These are phyloP conservation scores for Periconia sp. DNA, from an alignment of 2,329 filamentous ascomycete species.

Conservation along the genomic window DNA sequence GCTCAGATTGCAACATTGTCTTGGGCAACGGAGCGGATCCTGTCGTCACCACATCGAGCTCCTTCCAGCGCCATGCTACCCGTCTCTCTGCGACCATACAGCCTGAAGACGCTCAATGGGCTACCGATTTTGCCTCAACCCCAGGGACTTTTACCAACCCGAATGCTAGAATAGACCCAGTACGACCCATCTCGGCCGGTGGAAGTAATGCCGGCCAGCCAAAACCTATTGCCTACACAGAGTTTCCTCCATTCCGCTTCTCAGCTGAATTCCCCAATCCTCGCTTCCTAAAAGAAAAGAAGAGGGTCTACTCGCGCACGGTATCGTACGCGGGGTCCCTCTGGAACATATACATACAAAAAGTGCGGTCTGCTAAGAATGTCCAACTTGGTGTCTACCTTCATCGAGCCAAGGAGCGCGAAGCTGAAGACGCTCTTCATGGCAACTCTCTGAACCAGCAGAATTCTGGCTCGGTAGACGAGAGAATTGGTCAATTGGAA, in stretches of 20 bases:
- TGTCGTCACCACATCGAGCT: slow-evolving; percentile 55
- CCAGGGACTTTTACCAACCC: slow-evolving; percentile 48
- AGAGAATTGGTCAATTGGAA: slow-evolving; percentile 61
- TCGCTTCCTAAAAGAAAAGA: slow-evolving; percentile 63
- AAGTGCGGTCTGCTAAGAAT: slow-evolving; percentile 60
- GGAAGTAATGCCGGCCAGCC: slow-evolving; percentile 44
- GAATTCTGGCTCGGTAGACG: slow-evolving; percentile 55
- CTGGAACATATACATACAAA: slow-evolving; percentile 69
- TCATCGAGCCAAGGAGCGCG: slow-evolving; percentile 63
- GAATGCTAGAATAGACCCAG: slow-evolving; percentile 35
- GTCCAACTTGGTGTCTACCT: slow-evolving; percentile 66
- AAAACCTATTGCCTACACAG: slow-evolving; percentile 55
- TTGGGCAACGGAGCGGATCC: slow-evolving; percentile 62
- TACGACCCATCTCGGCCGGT: slow-evolving; percentile 42
- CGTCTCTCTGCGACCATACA: slow-evolving; percentile 59
- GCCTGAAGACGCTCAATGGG: slow-evolving; percentile 62
- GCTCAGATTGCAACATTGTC: slow-evolving; percentile 61
- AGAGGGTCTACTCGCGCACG: slow-evolving; percentile 63
- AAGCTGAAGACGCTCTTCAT: slow-evolving; percentile 53
- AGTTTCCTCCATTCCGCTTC: slow-evolving; percentile 65
- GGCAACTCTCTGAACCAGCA: slow-evolving; percentile 46
- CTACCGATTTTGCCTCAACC: slow-evolving; percentile 59
- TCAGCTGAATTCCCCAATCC: slow-evolving; percentile 64
- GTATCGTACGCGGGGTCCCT: slow-evolving; percentile 65
- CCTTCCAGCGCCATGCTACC: slow-evolving; percentile 53